Percentiles rank a stretch among this genome's conserved stretches.
Evolutionary conservation across 345 rosid genomes (phyloP).

Genomic region (Hibiscus syriacus): DNA sequence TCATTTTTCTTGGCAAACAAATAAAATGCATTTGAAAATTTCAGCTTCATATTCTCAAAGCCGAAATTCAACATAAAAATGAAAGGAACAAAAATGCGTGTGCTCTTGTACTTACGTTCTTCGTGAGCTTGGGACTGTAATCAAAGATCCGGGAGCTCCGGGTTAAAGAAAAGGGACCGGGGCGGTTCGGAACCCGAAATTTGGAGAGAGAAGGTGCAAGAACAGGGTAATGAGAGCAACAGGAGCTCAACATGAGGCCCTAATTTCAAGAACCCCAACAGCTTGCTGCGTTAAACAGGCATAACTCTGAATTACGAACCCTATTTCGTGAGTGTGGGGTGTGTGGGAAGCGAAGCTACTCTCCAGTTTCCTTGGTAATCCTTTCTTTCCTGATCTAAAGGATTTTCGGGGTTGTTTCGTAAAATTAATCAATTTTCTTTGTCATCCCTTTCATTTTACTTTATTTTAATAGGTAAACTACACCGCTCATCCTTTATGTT

Average conservation of each 20-base stretch:
- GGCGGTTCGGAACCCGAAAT: slow-evolving; percentile 37
- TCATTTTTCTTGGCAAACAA: too few relatives aligned
- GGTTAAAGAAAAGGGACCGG: slow-evolving; percentile 27
- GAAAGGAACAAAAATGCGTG: background rate
- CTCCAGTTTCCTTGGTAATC: background rate
- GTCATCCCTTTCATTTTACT: background rate
- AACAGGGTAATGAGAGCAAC: slow-evolving; percentile 54
- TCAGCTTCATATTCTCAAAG: too few relatives aligned
- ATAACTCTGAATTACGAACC: background rate
- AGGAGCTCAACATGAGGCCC: slow-evolving; percentile 70
- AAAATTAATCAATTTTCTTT: background rate
- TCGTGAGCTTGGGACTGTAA: slow-evolving; percentile 32
- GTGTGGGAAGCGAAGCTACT: background rate
- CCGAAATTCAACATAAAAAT: background rate
- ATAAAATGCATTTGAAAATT: too few relatives aligned
- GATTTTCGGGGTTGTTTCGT: background rate
- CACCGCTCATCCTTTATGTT: too few relatives aligned
- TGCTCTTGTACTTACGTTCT: slow-evolving; percentile 34
- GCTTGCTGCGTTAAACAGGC: slow-evolving; percentile 15
- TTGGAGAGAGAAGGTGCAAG: slow-evolving; percentile 38
- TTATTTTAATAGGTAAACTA: too few relatives aligned
- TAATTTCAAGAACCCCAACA: slow-evolving; percentile 13
- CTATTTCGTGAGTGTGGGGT: background rate
- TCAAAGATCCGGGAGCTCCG: slow-evolving; percentile 39
- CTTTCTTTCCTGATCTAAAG: background rate